These are phyloP conservation scores for Metschnikowia kunwiensis DNA, from an alignment of 805 yeast genomes.

Conservation along the genomic window DNA sequence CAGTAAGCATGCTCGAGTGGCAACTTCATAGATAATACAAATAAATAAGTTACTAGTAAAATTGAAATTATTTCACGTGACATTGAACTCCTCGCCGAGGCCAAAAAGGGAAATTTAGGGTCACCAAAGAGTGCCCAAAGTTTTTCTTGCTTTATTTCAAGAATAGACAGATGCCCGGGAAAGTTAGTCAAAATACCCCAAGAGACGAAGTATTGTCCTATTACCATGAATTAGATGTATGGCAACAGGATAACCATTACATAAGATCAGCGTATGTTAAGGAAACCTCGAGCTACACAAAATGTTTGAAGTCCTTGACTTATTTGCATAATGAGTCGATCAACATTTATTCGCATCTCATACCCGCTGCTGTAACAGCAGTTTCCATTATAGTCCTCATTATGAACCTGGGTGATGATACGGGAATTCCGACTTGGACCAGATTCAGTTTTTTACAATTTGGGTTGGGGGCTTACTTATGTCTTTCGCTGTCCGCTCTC, in stretches of 20 bases:
- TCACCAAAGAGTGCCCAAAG: too few relatives aligned
- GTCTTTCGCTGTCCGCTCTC: conserved; percentile 60
- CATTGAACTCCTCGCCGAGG: too few relatives aligned
- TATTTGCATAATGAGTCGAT: conserved; percentile 70
- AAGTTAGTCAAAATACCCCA: too few relatives aligned
- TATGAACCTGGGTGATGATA: neutral
- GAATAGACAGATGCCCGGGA: neutral
- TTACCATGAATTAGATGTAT: conserved; percentile 60
- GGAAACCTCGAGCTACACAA: conserved; percentile 46
- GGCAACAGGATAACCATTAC: conserved; percentile 75
- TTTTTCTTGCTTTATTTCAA: too few relatives aligned
- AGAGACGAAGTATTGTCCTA: conserved; percentile 15
- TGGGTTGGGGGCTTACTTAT: conserved; percentile 53
- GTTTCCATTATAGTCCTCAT: neutral
- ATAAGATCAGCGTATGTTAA: conserved; percentile 63
- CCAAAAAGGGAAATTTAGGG: too few relatives aligned
- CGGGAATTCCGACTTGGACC: conserved; percentile 31
- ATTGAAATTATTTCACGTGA: too few relatives aligned
- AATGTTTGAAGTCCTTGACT: conserved; percentile 47
- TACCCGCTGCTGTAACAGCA: conserved; percentile 39
- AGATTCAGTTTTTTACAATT: conserved; percentile 51
- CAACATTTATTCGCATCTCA: conserved; percentile 65
- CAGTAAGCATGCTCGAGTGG: too few relatives aligned
- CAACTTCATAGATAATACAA: too few relatives aligned
- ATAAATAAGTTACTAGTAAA: too few relatives aligned